Conservation (phyloP, 768 basidiomycete genomes). For the Xanthoconium stramineum region DNA sequence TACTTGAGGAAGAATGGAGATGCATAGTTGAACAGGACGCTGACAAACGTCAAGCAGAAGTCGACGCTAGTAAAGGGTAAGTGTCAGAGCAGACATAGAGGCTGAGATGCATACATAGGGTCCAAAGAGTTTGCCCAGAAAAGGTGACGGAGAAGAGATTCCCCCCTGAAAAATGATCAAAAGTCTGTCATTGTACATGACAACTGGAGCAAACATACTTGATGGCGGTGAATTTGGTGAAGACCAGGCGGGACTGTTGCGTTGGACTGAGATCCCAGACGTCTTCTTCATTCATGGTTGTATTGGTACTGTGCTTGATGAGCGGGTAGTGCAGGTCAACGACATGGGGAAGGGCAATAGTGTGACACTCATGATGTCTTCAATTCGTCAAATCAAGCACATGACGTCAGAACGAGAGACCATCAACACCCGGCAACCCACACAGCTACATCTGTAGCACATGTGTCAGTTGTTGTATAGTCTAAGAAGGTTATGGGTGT, state of each 20-base stretch:
- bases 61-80: constrained; percentile 46
- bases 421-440: too few relatives aligned
- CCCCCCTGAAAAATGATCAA: constrained; percentile 13
- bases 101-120: constrained; percentile 29
- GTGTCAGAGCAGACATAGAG: neutral
- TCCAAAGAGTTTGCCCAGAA: constrained; percentile 47
- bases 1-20: constrained; percentile 84
- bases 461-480: too few relatives aligned
- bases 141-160: constrained; percentile 40
- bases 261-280: constrained; percentile 72
- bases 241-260: constrained; percentile 62
- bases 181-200: neutral
- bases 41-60: constrained; percentile 60
- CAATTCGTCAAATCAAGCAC: too few relatives aligned
- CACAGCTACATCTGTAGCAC: too few relatives aligned
- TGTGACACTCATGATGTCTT: too few relatives aligned
- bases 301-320: constrained; percentile 44
- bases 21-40: constrained; percentile 74
- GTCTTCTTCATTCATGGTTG: constrained; percentile 66
- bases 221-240: constrained; percentile 41
- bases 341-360: too few relatives aligned
- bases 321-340: too few relatives aligned
- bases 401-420: too few relatives aligned
- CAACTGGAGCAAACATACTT: constrained; percentile 7
- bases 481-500: too few relatives aligned